Conservation (phyloP, 495 filamentous ascomycete genomes). For the Hypoxylon subgilvum region DNA sequence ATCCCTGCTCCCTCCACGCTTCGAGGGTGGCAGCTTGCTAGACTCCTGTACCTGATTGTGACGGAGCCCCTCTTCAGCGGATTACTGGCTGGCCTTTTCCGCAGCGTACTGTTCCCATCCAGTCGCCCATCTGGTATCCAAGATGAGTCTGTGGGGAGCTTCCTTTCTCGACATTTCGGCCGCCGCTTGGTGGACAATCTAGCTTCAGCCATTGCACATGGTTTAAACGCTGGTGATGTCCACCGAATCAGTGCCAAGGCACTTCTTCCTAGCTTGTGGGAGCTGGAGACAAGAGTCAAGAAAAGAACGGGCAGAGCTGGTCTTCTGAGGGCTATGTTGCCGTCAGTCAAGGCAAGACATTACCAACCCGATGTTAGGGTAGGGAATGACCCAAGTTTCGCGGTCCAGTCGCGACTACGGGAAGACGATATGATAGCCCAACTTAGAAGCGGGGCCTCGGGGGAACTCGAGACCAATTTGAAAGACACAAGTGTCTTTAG, state of each 20-base stretch:
- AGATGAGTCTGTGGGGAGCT: conserved; percentile 76
- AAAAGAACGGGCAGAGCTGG: not conserved
- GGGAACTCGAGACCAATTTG: not conserved
- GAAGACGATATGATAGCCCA: not conserved
- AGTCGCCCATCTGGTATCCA: conserved; percentile 9
- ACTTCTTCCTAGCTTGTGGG: conserved; percentile 12
- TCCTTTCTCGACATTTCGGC: conserved; percentile 65
- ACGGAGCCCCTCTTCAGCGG: conserved; percentile 11
- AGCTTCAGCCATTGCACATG: conserved; percentile 75
- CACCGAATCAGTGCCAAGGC: conserved; percentile 70
- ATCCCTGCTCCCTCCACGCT: conserved; percentile 5
- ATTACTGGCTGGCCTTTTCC: not conserved
- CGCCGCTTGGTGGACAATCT: conserved; percentile 70
- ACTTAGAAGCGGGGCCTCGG: not conserved
- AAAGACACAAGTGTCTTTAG: conserved; percentile 4
- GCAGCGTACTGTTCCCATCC: not conserved
- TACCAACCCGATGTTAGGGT: not conserved
- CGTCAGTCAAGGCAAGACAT: not conserved
- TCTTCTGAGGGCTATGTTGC: not conserved
- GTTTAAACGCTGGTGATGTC: conserved; percentile 87
- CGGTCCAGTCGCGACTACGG: not conserved
- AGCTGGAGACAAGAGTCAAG: conserved; percentile 1
- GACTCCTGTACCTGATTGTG: not conserved
- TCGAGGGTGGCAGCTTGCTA: not conserved
- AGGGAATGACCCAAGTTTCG: not conserved